Evolutionary conservation across 306 rosid genomes (phyloP), one percentile per base, ranked within the genome.

Genomic region (Cucurbita argyrosperma): DNA sequence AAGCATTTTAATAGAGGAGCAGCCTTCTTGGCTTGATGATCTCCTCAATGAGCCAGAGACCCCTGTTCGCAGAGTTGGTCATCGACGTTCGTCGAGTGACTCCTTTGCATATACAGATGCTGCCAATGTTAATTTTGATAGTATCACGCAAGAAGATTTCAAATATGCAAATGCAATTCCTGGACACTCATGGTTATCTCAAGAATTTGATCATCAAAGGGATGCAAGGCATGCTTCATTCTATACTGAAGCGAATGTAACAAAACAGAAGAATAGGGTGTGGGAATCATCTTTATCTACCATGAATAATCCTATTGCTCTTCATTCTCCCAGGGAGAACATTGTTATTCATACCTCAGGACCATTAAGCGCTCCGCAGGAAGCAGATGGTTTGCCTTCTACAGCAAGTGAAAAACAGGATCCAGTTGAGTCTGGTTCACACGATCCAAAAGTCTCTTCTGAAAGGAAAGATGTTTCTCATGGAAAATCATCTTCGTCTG

Each of bases 21-120:
- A 95, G 74, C 99, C 99, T 72, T 95, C 97, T 57, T 95, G 99
- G 99, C 96, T 95, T 46, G 99, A 95, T 79, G 99, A 95, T 85
- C 99, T 95, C 47, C 97, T 95, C 76, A 87, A 95, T 78, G 99
- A 95, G 82, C 99, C 99, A 5, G 99, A 95, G 63, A 85, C 99
- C 59, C 99, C 99, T 59, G 82, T 95, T 12, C 90, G 96, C 26
- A 95, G 83, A 81, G 96, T 90, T 58, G 96, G 96, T 78, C 99
- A 95, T 82, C 85, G 99, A 73, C 99, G 99, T 66, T 95, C 99
- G 37, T 95, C 99, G 43, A 95, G 99, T 81, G 99, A 95, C 84
- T 95, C 99, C 52, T 95, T 88, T 84, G 93, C 99, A 30, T 95
- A 95, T 78, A 52, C 85, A 56, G 99, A 95, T 72, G 66, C 85